Percentiles rank a stretch among this genome's conserved stretches.
Conservation (phyloP, 2,329 filamentous ascomycete genomes). For the Aureobasidium sp. region DNA sequence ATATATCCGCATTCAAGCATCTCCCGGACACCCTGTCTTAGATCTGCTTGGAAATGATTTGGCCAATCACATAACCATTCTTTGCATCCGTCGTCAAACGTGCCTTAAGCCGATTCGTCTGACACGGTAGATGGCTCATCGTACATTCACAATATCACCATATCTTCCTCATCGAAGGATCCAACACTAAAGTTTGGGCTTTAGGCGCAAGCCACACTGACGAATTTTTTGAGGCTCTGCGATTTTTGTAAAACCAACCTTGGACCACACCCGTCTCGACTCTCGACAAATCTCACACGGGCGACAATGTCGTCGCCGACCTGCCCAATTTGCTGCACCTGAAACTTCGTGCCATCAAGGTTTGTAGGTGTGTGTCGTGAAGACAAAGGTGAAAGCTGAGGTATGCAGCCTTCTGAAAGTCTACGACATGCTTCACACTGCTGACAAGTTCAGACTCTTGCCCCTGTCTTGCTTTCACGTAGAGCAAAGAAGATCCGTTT, state of each 20-base stretch:
- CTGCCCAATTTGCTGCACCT: neutral
- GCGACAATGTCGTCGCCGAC: neutral
- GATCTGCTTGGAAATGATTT: neutral
- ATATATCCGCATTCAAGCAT: neutral
- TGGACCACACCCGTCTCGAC: neutral
- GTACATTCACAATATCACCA: neutral
- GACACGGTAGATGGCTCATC: neutral
- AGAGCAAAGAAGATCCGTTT: conserved; percentile 55
- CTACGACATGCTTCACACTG: conserved; percentile 16
- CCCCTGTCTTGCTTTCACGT: conserved; percentile 51
- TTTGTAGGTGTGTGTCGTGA: neutral
- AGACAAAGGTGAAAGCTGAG: conserved; percentile 32
- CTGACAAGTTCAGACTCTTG: conserved; percentile 35
- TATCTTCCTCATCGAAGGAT: neutral
- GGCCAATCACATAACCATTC: neutral
- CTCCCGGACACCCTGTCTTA: neutral
- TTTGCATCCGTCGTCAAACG: neutral
- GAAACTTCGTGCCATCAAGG: neutral
- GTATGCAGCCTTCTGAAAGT: conserved; percentile 18
- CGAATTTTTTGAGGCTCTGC: conserved; percentile 5
- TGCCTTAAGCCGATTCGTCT: neutral
- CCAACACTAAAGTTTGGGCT: neutral
- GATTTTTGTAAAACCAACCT: neutral
- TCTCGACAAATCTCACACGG: neutral
- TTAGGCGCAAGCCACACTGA: neutral